Percentiles rank a stretch among this genome's conserved stretches.
Conservation (phyloP, 768 basidiomycete genomes). For the Scleroderma bovista region DNA sequence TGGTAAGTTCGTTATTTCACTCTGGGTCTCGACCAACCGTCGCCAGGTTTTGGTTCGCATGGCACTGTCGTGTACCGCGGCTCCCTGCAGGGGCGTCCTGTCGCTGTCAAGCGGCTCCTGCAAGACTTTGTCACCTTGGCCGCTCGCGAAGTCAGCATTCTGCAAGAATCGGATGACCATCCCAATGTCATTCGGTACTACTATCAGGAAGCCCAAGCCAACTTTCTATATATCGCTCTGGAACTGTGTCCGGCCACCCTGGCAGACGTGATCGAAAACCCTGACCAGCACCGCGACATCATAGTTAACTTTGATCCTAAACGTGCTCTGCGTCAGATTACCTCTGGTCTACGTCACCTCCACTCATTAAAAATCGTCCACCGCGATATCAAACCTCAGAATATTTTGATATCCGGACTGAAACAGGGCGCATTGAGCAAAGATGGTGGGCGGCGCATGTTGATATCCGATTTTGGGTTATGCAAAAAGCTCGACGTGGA, state of each 20-base stretch:
- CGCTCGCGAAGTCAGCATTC: constrained; percentile 84
- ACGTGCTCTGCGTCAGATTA: constrained; percentile 80
- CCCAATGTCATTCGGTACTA: constrained; percentile 98
- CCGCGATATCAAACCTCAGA: constrained; percentile 97
- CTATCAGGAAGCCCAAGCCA: constrained; percentile 89
- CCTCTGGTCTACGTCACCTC: constrained; percentile 82
- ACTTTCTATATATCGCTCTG: constrained; percentile 96
- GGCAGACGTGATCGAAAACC: constrained; percentile 79
- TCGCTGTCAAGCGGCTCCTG: constrained; percentile 96
- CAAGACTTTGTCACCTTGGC: constrained; percentile 95
- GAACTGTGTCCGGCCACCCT: constrained; percentile 91
- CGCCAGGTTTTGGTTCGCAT: constrained; percentile 85
- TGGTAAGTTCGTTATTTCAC: constrained; percentile 41
- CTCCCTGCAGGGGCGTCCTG: constrained; percentile 92
- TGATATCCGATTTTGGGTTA: constrained; percentile 95
- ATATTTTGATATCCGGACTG: constrained; percentile 80
- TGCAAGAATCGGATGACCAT: constrained; percentile 97
- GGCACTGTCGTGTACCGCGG: constrained; percentile 95
- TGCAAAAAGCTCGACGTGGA: constrained; percentile 94
- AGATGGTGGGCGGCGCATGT: constrained; percentile 61
- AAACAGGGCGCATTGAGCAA: constrained; percentile 44
- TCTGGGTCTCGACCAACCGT: constrained; percentile 5
- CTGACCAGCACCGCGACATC: constrained; percentile 75
- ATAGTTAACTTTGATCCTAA: constrained; percentile 78
- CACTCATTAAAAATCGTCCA: constrained; percentile 96